Evolutionary conservation across 257 asterid genomes (phyloP).

Genomic region (Fraxinus quadrangulata): DNA sequence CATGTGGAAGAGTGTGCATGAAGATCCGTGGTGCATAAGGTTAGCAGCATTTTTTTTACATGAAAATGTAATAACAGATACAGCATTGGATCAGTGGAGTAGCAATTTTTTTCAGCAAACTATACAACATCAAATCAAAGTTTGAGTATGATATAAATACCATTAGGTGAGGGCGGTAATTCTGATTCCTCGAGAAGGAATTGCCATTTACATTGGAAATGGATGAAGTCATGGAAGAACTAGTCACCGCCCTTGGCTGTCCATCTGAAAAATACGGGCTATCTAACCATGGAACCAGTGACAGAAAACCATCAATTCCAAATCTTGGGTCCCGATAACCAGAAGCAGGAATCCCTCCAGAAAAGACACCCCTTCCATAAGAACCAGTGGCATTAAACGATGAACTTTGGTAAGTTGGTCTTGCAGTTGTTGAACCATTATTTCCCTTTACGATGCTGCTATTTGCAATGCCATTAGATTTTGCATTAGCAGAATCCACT

Average conservation of each 20-base stretch:
- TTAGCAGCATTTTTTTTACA: background rate
- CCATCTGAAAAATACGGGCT: conserved; percentile 55
- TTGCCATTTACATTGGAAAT: conserved; percentile 38
- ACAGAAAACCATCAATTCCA: conserved; percentile 55
- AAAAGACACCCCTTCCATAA: conserved; percentile 46
- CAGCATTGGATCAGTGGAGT: too few relatives aligned
- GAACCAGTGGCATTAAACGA: conserved; percentile 47
- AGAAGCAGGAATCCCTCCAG: conserved; percentile 54
- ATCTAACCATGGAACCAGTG: conserved; percentile 69
- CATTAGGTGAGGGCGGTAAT: conserved; percentile 47
- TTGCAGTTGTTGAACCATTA: conserved; percentile 35
- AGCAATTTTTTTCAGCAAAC: background rate
- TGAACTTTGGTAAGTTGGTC: conserved; percentile 40
- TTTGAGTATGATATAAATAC: conserved; percentile 25
- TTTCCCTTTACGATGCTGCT: conserved; percentile 50
- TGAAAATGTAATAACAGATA: too few relatives aligned
- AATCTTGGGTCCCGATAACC: conserved; percentile 56
- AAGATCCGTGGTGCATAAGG: background rate
- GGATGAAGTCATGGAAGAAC: conserved; percentile 27
- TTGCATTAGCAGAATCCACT: conserved; percentile 49
- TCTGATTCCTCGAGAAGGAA: conserved; percentile 54
- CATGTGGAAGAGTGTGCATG: background rate
- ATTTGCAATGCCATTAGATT: conserved; percentile 21
- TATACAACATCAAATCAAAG: background rate
- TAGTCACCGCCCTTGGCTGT: conserved; percentile 46